Percentiles rank a stretch among this genome's conserved stretches.
These are phyloP conservation scores for Coniochaeta prunicola DNA, from an alignment of 2,329 filamentous ascomycete genomes.

Conservation along the genomic window DNA sequence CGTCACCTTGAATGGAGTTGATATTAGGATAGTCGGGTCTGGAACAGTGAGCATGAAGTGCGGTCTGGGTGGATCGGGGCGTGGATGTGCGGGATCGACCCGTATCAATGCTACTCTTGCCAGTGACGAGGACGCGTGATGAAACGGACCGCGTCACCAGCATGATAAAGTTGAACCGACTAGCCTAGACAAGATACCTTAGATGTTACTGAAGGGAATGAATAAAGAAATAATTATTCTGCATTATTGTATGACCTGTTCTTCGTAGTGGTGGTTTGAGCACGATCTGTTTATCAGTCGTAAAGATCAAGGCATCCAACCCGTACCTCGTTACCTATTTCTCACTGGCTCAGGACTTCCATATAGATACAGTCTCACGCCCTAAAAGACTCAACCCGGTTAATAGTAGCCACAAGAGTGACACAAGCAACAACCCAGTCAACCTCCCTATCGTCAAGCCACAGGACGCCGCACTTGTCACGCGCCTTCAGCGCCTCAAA, in stretches of 20 bases:
- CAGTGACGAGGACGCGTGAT: no score
- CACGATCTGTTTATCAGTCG: no score
- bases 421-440: conserved; percentile 3
- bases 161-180: no score
- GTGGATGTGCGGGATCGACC: neutral
- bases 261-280: no score
- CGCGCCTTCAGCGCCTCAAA: conserved; percentile 1
- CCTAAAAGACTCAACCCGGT: conserved; percentile 35
- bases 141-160: no score
- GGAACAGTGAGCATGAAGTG: neutral
- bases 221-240: no score
- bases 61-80: neutral
- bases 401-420: conserved; percentile 4
- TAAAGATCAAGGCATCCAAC: no score
- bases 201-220: no score
- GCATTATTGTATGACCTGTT: no score
- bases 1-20: neutral
- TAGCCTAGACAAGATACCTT: no score
- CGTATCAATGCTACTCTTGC: neutral
- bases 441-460: conserved; percentile 2
- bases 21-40: neutral
- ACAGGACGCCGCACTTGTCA: conserved; percentile 3
- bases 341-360: no score
- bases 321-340: no score
- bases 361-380: conserved; percentile 27